A percentile compares a stretch with the other conserved stretches of the same genome.
Evolutionary conservation across 2,329 filamentous ascomycete species (phyloP).

Genomic region (Tetracladium maxilliforme): DNA sequence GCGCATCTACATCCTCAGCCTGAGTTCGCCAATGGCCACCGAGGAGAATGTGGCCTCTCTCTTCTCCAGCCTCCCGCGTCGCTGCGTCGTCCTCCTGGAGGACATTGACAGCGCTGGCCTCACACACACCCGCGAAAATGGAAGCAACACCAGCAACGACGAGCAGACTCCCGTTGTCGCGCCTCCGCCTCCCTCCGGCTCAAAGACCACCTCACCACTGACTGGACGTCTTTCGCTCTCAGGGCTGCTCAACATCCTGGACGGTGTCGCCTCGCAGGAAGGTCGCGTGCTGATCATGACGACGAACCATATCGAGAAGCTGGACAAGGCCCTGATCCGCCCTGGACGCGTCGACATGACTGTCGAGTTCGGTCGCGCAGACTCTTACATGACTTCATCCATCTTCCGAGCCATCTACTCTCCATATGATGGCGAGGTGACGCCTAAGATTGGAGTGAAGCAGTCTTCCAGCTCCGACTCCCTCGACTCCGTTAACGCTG

Average conservation of each 20-base stretch:
- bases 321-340: conserved; percentile 45
- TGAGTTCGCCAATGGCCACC: conserved; percentile 44
- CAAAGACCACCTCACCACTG: background rate
- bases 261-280: conserved; percentile 52
- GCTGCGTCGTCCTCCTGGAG: conserved; percentile 61
- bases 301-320: conserved; percentile 46
- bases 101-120: conserved; percentile 64
- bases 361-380: conserved; percentile 30
- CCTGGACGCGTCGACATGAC: conserved; percentile 48
- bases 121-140: conserved; percentile 37
- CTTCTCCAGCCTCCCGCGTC: conserved; percentile 51
- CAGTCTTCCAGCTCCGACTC: background rate
- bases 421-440: conserved; percentile 2
- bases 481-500: background rate
- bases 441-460: conserved; percentile 1
- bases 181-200: background rate
- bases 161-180: conserved; percentile 7
- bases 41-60: conserved; percentile 51
- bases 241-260: conserved; percentile 52
- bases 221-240: conserved; percentile 36
- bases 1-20: conserved; percentile 56
- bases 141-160: conserved; percentile 5
- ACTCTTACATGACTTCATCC: conserved; percentile 10
- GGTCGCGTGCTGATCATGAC: conserved; percentile 59
- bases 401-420: conserved; percentile 14